These are phyloP conservation scores for Rickenella mellea DNA, from an alignment of 768 basidiomycete species.

Conservation along the genomic window DNA sequence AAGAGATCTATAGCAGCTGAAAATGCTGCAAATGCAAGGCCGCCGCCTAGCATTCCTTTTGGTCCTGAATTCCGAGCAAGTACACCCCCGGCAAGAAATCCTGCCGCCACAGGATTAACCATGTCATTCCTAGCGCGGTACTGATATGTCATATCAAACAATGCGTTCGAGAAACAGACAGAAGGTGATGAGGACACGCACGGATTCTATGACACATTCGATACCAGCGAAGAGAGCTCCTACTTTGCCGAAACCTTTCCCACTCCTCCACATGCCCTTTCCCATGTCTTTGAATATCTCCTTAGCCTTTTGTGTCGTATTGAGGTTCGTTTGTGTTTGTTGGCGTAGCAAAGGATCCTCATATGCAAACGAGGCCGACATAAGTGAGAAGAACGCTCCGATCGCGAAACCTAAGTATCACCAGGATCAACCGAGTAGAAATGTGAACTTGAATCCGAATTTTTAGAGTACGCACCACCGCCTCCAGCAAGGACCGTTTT, in stretches of 20 bases:
- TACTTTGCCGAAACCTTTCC: conserved; percentile 90
- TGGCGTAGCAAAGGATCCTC: conserved; percentile 83
- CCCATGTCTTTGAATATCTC: conserved; percentile 94
- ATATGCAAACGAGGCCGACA: conserved; percentile 92
- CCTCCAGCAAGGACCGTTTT: conserved; percentile 78
- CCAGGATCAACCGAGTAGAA: conserved; percentile 6
- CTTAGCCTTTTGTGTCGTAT: conserved; percentile 66
- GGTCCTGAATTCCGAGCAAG: conserved; percentile 85
- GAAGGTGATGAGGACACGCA: conserved; percentile 32
- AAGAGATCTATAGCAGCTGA: conserved; percentile 86
- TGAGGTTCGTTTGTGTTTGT: conserved; percentile 45
- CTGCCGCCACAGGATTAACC: conserved; percentile 79
- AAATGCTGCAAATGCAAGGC: conserved; percentile 87
- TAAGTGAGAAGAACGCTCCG: conserved; percentile 92
- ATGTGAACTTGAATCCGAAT: neutral
- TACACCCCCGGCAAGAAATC: conserved; percentile 82
- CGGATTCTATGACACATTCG: conserved; percentile 92
- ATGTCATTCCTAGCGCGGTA: conserved; percentile 97
- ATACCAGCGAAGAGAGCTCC: conserved; percentile 91
- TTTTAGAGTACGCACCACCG: conserved; percentile 48
- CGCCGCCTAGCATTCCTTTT: conserved; percentile 80
- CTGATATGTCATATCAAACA: conserved; percentile 36
- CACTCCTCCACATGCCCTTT: conserved; percentile 78
- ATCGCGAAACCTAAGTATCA: conserved; percentile 67
- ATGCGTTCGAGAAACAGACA: neutral